Conservation (phyloP, 305 asterid species). For the Solanum aculeatissimum region DNA sequence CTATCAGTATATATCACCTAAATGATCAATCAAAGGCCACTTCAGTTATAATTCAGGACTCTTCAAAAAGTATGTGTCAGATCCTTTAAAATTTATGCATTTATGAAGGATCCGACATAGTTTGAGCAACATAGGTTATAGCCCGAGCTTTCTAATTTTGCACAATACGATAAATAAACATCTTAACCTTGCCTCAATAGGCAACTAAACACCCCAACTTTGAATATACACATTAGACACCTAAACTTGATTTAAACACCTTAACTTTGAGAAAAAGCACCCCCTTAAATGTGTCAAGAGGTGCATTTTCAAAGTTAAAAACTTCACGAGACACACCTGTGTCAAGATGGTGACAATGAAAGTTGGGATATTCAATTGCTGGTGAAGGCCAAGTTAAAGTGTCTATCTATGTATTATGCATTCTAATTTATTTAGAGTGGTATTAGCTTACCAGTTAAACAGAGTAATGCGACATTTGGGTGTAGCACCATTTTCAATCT, state of each 20-base stretch:
- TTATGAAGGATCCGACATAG: background rate
- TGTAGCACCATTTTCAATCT: conserved; percentile 8
- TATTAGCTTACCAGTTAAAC: conserved; percentile 22
- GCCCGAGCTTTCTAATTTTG: background rate
- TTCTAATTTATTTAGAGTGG: background rate
- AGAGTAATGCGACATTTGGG: conserved; percentile 26
- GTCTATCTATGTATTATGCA: background rate
- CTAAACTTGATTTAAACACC: background rate
- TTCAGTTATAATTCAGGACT: background rate
- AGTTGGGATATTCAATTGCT: background rate
- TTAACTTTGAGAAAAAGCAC: background rate
- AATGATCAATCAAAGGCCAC: background rate
- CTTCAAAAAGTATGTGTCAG: background rate
- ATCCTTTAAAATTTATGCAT: background rate
- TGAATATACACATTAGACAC: background rate
- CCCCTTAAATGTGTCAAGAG: background rate
- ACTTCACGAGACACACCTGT: background rate
- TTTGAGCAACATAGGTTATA: background rate
- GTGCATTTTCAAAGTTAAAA: background rate
- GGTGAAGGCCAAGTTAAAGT: background rate
- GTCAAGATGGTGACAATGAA: background rate
- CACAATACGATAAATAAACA: background rate
- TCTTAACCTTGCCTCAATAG: background rate
- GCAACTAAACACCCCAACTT: background rate
- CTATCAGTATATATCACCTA: background rate